phyloP scores from a whole-genome alignment of 768 basidiomycete genomes.

The Dentipellis fragilis region DNA sequence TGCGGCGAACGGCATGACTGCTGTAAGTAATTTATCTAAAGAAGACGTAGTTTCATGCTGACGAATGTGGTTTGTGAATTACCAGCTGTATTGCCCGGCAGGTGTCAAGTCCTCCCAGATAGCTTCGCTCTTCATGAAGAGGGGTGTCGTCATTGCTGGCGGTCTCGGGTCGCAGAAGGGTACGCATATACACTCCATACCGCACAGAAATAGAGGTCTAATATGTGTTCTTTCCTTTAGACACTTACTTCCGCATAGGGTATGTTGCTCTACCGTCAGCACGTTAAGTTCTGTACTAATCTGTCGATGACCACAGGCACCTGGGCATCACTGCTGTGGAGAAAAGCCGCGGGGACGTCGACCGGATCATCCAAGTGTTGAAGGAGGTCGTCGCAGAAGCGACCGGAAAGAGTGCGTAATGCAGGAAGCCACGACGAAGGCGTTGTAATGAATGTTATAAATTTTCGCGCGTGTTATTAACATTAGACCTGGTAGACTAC shows the following conservation, averaged over 20 bases:
- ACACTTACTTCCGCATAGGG: slow-evolving; percentile 90
- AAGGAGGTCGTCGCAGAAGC: slow-evolving; percentile 42
- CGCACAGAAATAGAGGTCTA: background rate
- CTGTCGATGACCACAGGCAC: slow-evolving; percentile 39
- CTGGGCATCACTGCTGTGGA: slow-evolving; percentile 87
- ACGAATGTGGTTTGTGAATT: background rate
- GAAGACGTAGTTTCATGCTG: background rate
- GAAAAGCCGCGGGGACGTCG: slow-evolving; percentile 58
- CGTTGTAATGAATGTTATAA: background rate
- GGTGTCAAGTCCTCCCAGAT: slow-evolving; percentile 72
- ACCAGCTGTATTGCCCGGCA: slow-evolving; percentile 72
- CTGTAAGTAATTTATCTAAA: slow-evolving; percentile 31
- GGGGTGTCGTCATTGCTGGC: slow-evolving; percentile 75
- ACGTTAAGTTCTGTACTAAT: background rate
- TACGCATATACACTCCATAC: background rate
- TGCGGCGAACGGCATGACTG: slow-evolving; percentile 93
- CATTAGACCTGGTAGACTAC: background rate
- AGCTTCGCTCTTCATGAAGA: slow-evolving; percentile 60
- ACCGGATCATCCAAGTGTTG: slow-evolving; percentile 58
- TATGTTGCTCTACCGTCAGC: slow-evolving; percentile 20
- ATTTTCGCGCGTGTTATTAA: background rate
- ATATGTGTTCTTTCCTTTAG: slow-evolving; percentile 23
- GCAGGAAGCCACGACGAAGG: background rate
- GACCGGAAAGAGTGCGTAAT: slow-evolving; percentile 17
- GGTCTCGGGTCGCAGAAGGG: slow-evolving; percentile 37